phyloP scores from a whole-genome alignment of 176 grass and related monocot genomes.

The Saccharum spontaneum region DNA sequence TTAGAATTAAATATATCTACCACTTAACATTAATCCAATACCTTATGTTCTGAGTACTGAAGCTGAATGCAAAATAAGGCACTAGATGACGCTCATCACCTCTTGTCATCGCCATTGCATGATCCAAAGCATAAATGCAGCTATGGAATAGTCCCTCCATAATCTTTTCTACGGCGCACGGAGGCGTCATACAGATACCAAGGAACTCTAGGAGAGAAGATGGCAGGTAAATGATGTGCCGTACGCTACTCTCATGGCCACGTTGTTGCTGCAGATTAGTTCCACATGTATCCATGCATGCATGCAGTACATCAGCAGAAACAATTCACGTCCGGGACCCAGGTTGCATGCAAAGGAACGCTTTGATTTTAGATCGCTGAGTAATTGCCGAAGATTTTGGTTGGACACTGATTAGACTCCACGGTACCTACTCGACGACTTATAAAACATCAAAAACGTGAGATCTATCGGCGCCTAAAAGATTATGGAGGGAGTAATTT shows the following conservation, averaged over 20 bases:
- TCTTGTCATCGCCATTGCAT: neutral
- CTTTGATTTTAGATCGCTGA: neutral
- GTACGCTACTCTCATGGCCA: neutral
- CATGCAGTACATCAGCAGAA: neutral
- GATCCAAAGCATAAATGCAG: neutral
- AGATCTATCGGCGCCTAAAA: neutral
- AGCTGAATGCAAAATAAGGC: neutral
- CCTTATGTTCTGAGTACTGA: neutral
- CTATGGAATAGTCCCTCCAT: neutral
- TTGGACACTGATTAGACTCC: neutral
- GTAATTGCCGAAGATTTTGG: neutral
- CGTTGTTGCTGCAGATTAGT: neutral
- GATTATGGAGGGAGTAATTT: neutral
- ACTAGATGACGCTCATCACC: neutral
- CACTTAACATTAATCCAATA: neutral
- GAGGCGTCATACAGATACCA: neutral
- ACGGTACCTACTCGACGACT: neutral
- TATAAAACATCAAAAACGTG: neutral
- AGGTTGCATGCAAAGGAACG: neutral
- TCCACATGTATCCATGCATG: neutral
- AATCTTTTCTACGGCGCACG: neutral
- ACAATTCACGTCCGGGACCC: neutral
- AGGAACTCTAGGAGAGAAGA: neutral
- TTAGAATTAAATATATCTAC: neutral
- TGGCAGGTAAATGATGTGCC: neutral